Conservation (phyloP, 345 rosid species). For the Eucalyptus albens region DNA sequence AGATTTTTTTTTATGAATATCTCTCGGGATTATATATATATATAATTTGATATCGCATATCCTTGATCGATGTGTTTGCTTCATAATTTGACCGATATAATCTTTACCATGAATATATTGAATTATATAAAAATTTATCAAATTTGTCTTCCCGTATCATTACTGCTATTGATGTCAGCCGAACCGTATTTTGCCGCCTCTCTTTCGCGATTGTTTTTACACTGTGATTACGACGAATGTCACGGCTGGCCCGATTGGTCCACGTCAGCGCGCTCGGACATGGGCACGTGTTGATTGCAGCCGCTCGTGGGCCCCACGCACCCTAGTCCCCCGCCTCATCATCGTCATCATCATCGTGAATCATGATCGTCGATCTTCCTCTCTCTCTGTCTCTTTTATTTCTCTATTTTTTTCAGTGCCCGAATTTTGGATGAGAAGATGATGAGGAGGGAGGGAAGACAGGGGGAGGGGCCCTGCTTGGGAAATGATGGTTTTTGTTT, state of each 20-base stretch:
- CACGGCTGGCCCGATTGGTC: not conserved
- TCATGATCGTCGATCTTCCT: not conserved
- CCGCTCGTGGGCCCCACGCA: not conserved
- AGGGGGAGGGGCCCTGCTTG: not conserved
- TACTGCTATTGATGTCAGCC: too few species aligned
- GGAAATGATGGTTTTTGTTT: not conserved
- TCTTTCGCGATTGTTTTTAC: too few species aligned
- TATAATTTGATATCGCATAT: too few species aligned
- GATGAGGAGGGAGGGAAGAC: not conserved
- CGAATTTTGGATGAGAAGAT: not conserved
- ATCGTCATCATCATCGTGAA: not conserved
- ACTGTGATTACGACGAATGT: too few species aligned
- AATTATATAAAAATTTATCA: too few species aligned
- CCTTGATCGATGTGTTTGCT: too few species aligned
- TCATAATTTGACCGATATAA: too few species aligned
- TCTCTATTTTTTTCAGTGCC: not conserved
- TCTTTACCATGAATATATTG: too few species aligned
- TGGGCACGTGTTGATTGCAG: conserved; percentile 38
- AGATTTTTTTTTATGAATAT: too few species aligned
- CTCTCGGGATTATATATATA: accelerated
- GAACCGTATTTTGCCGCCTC: too few species aligned
- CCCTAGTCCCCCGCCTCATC: not conserved
- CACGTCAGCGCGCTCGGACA: conserved; percentile 36
- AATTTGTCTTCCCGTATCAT: too few species aligned
- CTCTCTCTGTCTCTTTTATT: not conserved